Evolutionary conservation across 106 monocot genomes (phyloP).

Genomic region (Vanilla planifolia): DNA sequence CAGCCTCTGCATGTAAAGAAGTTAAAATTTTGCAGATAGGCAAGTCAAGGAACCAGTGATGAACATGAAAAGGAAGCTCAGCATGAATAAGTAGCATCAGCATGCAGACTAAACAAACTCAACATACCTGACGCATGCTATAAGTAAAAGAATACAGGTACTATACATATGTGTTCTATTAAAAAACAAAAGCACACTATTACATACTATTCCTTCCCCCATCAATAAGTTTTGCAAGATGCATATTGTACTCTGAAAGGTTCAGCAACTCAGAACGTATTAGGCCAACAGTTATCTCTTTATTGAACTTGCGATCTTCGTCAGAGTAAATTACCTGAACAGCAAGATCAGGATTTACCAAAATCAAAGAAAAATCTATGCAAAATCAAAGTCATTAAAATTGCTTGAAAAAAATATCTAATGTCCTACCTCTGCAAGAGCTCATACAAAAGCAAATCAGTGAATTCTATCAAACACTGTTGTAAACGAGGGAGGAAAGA

Average conservation of each 20-base stretch:
- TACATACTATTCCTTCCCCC: slow-evolving; percentile 93
- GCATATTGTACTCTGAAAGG: slow-evolving; percentile 80
- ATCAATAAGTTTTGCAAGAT: slow-evolving; percentile 94
- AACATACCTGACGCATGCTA: neutral
- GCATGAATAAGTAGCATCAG: neutral
- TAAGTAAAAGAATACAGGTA: neutral
- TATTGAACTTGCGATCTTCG: slow-evolving; percentile 90
- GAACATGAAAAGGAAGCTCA: neutral
- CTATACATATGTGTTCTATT: no score
- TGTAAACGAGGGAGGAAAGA: no score
- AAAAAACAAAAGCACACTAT: neutral
- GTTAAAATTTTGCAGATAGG: neutral
- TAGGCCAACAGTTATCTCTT: slow-evolving; percentile 70
- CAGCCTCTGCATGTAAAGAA: slow-evolving; percentile 54
- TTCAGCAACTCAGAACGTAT: slow-evolving; percentile 80
- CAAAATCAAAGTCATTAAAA: no score
- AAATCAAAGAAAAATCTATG: neutral
- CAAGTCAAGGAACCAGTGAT: slow-evolving; percentile 1
- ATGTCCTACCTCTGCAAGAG: no score
- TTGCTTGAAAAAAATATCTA: no score
- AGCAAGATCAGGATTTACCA: slow-evolving; percentile 1
- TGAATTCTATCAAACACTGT: no score
- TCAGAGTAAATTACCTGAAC: slow-evolving; percentile 88
- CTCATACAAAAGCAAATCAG: no score
- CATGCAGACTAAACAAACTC: neutral